Evolutionary conservation across 148 eudicot species (phyloP).

Genomic region (Mesembryanthemum crystallinum): DNA sequence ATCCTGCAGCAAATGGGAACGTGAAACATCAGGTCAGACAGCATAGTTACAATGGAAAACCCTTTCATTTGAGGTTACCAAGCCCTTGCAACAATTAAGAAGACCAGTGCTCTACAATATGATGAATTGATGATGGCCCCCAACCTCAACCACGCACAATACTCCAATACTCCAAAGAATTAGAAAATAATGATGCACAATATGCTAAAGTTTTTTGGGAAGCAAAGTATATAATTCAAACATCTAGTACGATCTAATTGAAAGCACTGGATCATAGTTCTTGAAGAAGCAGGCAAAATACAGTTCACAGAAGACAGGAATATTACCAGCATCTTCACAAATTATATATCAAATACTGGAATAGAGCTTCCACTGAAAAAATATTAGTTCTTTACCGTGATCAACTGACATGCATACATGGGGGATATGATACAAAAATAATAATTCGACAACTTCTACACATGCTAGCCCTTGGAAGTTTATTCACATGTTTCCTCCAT

Average conservation of each 20-base stretch:
- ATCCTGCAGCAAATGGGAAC: conserved; percentile 54
- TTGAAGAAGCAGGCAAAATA: background rate
- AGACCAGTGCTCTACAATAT: background rate
- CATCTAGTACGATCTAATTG: background rate
- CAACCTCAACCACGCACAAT: background rate
- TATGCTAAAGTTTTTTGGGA: background rate
- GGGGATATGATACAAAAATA: background rate
- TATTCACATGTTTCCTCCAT: too few relatives aligned
- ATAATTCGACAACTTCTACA: too few relatives aligned
- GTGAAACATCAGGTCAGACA: background rate
- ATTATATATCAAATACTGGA: background rate
- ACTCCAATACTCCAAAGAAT: background rate
- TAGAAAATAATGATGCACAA: background rate
- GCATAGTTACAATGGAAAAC: background rate
- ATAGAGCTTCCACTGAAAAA: background rate
- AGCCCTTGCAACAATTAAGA: background rate
- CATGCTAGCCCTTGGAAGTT: too few relatives aligned
- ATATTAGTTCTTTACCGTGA: background rate
- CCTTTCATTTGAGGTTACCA: background rate
- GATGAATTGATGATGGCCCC: background rate
- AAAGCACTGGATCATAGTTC: background rate
- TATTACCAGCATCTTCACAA: background rate
- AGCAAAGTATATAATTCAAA: background rate
- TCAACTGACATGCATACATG: background rate
- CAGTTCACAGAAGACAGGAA: background rate